A percentile compares a stretch with the other conserved stretches of the same genome.
Conservation (phyloP, 345 rosid species). For the Brassica napus region DNA sequence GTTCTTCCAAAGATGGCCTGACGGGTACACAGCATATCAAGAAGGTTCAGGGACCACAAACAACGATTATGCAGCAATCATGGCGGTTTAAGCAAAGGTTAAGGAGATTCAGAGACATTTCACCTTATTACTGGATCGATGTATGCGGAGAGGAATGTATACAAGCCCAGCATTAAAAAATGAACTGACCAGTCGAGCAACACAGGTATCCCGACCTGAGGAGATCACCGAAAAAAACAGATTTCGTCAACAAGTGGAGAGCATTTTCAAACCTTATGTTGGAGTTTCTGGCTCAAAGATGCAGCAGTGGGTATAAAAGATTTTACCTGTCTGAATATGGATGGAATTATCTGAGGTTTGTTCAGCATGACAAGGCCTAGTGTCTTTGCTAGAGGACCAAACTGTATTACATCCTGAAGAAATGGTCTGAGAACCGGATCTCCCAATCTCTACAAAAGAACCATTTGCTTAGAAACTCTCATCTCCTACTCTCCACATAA, state of each 20-base stretch:
- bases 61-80: background rate
- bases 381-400: slow-evolving; percentile 84
- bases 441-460: slow-evolving; percentile 63
- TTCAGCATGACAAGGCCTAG: slow-evolving; percentile 58
- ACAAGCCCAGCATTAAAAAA: slow-evolving; percentile 79
- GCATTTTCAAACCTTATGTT: background rate
- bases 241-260: background rate
- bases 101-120: background rate
- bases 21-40: slow-evolving; percentile 11
- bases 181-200: slow-evolving; percentile 85
- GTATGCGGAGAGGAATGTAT: slow-evolving; percentile 76
- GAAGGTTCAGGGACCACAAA: slow-evolving; percentile 13
- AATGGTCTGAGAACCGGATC: slow-evolving; percentile 88
- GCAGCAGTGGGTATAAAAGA: background rate
- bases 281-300: background rate
- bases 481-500: background rate
- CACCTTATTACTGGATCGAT: slow-evolving; percentile 81
- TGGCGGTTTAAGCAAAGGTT: background rate
- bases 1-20: slow-evolving; percentile 56
- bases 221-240: slow-evolving; percentile 15
- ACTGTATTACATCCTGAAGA: slow-evolving; percentile 92
- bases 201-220: slow-evolving; percentile 75
- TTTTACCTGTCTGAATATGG: slow-evolving; percentile 80
- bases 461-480: slow-evolving; percentile 13
- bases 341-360: slow-evolving; percentile 83